Evolutionary conservation across 352 stramenopile species (phyloP).

Genomic region (Elongisporangium anandrum): DNA sequence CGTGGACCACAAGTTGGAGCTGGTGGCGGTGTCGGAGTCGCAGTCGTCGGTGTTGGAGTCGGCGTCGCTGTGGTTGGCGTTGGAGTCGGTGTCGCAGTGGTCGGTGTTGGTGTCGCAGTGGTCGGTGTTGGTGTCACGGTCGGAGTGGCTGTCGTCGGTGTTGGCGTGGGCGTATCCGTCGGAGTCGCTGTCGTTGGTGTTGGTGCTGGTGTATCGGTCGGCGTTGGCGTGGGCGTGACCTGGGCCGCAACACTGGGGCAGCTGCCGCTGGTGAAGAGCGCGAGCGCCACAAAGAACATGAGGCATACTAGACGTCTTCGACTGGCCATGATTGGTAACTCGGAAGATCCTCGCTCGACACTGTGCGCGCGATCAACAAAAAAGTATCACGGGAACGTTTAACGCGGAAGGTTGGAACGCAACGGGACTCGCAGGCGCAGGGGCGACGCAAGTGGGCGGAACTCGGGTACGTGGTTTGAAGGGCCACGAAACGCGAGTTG

Average conservation of each 20-base stretch:
- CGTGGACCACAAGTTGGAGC: constrained; percentile 30
- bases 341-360: neutral
- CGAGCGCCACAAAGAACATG: neutral
- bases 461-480: neutral
- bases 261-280: neutral
- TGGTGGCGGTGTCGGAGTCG: constrained; percentile 4
- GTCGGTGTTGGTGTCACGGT: too few species aligned
- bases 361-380: neutral
- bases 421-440: neutral
- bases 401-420: neutral
- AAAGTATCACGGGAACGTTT: neutral
- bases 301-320: neutral
- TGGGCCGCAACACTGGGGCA: neutral
- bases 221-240: neutral
- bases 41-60: neutral
- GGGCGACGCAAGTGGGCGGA: neutral
- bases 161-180: neutral
- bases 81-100: neutral
- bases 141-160: too few species aligned
- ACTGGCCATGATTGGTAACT: neutral
- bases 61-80: neutral
- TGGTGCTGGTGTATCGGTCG: neutral
- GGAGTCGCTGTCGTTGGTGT: neutral
- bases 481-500: neutral
- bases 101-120: too few species aligned